Base-by-base conservation (phyloP, 129 eudicot genomes). In the Kitagawia praeruptora region DNA sequence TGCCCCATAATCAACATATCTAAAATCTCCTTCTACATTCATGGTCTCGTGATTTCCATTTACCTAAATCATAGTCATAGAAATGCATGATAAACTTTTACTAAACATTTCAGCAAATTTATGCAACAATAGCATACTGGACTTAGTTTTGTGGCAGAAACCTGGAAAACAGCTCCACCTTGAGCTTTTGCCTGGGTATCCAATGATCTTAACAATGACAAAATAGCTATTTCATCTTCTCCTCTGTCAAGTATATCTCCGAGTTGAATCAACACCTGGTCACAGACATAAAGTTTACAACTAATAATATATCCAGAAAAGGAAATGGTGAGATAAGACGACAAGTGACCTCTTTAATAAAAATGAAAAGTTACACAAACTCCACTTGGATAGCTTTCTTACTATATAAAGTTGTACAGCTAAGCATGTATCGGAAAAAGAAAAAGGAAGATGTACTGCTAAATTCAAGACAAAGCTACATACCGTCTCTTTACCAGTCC, bases 131-230 rank as follows among this genome's bases (percentile, higher is more conserved):
- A 14, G n/a, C 21, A 56, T 5, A 70, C 21, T 38, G 21, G 27
- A 15, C 11, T 23, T 3, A 25, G 23, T 44, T 76, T 25, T 25
- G 77, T 56, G 74, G 63, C 79, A 38, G 27, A 84, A 15, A 88
- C 99, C 97, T 92, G 99, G 80, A 95, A 95, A 80, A 95, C 93
- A 51, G 99, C 99, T 47, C 97, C 99, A 72, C 99, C 99, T 49
- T 86, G 80, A 45, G 87, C 91, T 90, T 88, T 92, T 69, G 99
- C 99, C 84, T 95, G 99, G 83, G 87, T 85, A 87, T 90, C 95
- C 78, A 95, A 77, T 47, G 99, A 95, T 70, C 86, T 89, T 86
- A 95, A 82, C 31, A 95, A 85, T 27, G 99, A 95, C 41, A 95
- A 86, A 58, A 95, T 95, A 74, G 99, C 99, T 81, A 95, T 90